Evolutionary conservation across 2,329 filamentous ascomycete genomes (phyloP).

Genomic region (Aspergillus tubingensis): DNA sequence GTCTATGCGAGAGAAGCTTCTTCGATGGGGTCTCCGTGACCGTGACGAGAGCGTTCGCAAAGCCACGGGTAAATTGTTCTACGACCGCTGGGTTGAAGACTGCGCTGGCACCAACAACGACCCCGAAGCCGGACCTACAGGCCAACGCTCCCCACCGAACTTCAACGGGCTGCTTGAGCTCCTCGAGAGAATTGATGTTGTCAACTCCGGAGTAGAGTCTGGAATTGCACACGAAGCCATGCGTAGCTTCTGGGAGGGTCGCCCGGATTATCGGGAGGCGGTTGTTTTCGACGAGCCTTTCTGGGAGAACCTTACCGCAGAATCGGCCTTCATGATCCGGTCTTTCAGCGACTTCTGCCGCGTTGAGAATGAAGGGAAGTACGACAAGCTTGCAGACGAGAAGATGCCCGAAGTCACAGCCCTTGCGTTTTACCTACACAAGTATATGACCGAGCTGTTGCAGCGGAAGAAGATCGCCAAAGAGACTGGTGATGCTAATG

Average conservation of each 20-base stretch:
- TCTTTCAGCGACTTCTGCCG: constrained; percentile 95
- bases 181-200: constrained; percentile 88
- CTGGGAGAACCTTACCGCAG: constrained; percentile 61
- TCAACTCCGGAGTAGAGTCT: constrained; percentile 84
- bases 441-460: constrained; percentile 65
- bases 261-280: constrained; percentile 60
- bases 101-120: constrained; percentile 71
- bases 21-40: constrained; percentile 92
- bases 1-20: constrained; percentile 90
- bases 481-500: constrained; percentile 63
- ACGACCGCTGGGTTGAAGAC: constrained; percentile 96
- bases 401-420: constrained; percentile 95
- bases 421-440: constrained; percentile 81
- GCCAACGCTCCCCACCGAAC: constrained; percentile 62
- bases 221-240: constrained; percentile 93
- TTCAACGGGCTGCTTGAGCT: constrained; percentile 86
- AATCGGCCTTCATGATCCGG: constrained; percentile 85
- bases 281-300: constrained; percentile 49
- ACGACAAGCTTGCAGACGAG: constrained; percentile 77
- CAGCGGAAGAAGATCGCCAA: constrained; percentile 40
- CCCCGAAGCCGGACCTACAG: constrained; percentile 53
- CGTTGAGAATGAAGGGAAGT: constrained; percentile 70
- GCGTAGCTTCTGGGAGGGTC: constrained; percentile 92
- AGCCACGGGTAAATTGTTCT: constrained; percentile 84
- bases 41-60: constrained; percentile 93